Evolutionary conservation across 768 basidiomycete genomes (phyloP), one percentile per base, ranked within the genome.

Genomic region (Auricularia cornea): DNA sequence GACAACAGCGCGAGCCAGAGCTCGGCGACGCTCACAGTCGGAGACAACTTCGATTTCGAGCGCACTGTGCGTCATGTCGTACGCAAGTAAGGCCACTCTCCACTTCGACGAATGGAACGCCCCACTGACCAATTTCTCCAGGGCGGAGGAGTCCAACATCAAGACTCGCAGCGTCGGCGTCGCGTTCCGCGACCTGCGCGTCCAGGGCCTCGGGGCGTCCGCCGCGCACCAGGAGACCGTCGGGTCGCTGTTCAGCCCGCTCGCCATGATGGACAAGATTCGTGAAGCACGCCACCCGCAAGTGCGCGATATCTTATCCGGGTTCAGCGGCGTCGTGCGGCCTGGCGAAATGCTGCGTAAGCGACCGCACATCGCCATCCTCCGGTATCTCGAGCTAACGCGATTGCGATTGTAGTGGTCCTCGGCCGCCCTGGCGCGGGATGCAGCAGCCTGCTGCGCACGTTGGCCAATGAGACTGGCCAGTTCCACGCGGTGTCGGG

Each of bases 361-460:
- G 88, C 83, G n/a, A n/a, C n/a, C n/a, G n/a, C n/a, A 48, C 23
- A 38, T 5, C 8, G 20, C 32, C n/a, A 14, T 31, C 60, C 54
- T 3, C 2, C 48, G 26, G 20, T 18, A n/a, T 14, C 16, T 70
- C 69, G 66, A n/a, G n/a, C n/a, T n/a, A n/a, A n/a, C n/a, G n/a
- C n/a, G n/a, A n/a, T n/a, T n/a, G n/a, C n/a, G n/a, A n/a, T 23
- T 62, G 3, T 68, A 89, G 89, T 95, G 18, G 92, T 94, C 12
- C 82, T 94, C 29, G 93, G 93, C 28, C 81, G 91, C 32, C 93
- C 93, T 0, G 89, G 89, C 16, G 85, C 90, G 0, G 93, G 94
- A 2, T 95, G 93, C 71, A 86, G 83, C 31, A 92, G 94, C 0
- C 79, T 97, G 59, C 82, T 97, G 61, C 93, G 93, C 73, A 81